A percentile compares a stretch with the other conserved stretches of the same genome.
Evolutionary conservation across 2,329 filamentous ascomycete genomes (phyloP).

Genomic region (Davidsoniella eucalypti): DNA sequence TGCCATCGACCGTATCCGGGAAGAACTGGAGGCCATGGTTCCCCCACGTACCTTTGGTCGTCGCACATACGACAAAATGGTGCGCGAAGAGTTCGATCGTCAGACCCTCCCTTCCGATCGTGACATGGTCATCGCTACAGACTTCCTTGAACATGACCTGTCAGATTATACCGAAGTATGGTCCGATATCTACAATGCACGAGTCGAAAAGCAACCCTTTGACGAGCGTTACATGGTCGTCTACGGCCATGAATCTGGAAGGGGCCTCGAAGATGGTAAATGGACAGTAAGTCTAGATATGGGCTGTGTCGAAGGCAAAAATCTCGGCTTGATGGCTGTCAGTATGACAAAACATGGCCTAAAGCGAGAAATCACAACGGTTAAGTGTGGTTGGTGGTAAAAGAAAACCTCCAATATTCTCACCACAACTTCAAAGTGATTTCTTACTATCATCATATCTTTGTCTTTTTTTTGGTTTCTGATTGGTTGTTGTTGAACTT

Average conservation of each 20-base stretch:
- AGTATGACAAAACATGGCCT: conserved; percentile 28
- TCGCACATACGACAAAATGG: conserved; percentile 10
- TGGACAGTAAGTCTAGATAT: conserved; percentile 80
- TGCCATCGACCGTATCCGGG: conserved; percentile 14
- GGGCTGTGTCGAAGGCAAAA: conserved; percentile 58
- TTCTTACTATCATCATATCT: background rate
- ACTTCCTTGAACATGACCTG: conserved; percentile 31
- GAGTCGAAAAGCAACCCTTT: conserved; percentile 23
- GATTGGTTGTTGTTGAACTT: too few relatives aligned
- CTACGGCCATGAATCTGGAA: conserved; percentile 73
- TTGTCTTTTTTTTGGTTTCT: background rate
- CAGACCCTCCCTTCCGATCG: conserved; percentile 16
- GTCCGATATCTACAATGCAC: conserved; percentile 45
- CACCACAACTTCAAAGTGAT: background rate
- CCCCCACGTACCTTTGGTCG: conserved; percentile 7
- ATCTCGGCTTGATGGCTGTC: conserved; percentile 63
- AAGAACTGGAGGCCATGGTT: conserved; percentile 7
- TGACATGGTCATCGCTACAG: conserved; percentile 22
- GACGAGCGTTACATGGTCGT: conserved; percentile 47
- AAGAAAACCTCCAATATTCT: background rate
- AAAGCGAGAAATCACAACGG: conserved; percentile 19
- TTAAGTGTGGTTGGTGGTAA: conserved; percentile 19
- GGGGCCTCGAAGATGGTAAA: conserved; percentile 41
- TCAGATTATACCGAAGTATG: conserved; percentile 43
- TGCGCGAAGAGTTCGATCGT: conserved; percentile 8